Evolutionary conservation across 352 stramenopile species (phyloP).

Genomic region (Phytophthora syringae): DNA sequence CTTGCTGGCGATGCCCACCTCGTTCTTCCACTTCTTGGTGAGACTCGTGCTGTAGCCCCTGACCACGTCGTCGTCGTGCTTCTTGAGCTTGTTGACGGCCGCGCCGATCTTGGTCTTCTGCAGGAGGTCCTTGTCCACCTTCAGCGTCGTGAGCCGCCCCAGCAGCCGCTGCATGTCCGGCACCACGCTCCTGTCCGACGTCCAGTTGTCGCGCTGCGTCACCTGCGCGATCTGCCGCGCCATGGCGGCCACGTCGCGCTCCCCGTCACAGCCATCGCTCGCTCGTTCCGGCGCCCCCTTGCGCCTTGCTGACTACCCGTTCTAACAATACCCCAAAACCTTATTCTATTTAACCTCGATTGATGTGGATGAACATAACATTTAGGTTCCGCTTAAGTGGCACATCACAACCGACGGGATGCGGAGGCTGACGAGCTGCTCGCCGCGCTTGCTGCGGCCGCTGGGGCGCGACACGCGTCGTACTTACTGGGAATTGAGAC

Average conservation of each 20-base stretch:
- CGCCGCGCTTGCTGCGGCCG: background rate
- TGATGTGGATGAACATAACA: no score
- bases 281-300: constrained; percentile 14
- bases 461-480: constrained; percentile 37
- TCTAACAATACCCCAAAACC: no score
- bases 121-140: constrained; percentile 79
- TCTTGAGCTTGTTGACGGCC: constrained; percentile 86
- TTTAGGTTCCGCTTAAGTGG: no score
- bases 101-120: constrained; percentile 81
- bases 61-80: constrained; percentile 85
- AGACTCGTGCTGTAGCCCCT: constrained; percentile 81
- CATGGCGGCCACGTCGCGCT: constrained; percentile 69
- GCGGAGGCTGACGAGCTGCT: no score
- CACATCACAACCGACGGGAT: no score
- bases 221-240: constrained; percentile 74
- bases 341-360: no score
- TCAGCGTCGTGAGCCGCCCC: constrained; percentile 75
- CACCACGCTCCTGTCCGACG: constrained; percentile 59
- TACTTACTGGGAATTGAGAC: constrained; percentile 96
- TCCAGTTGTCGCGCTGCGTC: constrained; percentile 70
- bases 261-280: constrained; percentile 35
- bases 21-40: constrained; percentile 83
- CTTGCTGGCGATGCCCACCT: constrained; percentile 57
- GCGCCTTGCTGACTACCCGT: constrained; percentile 13
- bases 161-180: constrained; percentile 74